Conservation (phyloP, 192 early-diverging fungal species). For the Umbelopsis sp. region DNA sequence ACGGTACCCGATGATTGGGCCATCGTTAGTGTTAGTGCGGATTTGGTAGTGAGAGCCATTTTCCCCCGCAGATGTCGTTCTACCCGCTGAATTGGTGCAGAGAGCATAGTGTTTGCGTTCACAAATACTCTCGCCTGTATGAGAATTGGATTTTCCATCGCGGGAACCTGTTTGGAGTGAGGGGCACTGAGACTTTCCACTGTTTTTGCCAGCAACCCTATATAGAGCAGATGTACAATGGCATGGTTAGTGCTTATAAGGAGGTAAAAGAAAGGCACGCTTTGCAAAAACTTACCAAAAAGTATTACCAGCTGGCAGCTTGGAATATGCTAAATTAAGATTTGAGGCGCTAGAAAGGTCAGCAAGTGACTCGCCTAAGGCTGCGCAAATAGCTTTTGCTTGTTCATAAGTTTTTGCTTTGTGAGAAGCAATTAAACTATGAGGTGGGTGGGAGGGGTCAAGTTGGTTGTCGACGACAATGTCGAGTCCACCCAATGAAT, state of each 20-base stretch:
- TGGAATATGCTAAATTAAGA: neutral
- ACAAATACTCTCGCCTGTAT: no score
- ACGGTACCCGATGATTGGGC: neutral
- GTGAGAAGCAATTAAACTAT: neutral
- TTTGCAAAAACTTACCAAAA: no score
- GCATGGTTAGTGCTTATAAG: no score
- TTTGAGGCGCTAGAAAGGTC: neutral
- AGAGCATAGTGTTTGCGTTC: slow-evolving; percentile 1
- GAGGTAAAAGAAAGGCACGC: no score
- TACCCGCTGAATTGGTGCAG: neutral
- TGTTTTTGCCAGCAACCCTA: no score
- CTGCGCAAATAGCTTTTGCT: neutral
- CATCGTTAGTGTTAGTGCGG: neutral
- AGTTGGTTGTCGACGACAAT: slow-evolving; percentile 2
- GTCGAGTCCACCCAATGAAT: neutral
- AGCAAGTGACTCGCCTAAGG: neutral
- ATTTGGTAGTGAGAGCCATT: neutral
- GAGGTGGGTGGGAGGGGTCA: neutral
- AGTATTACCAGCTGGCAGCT: no score
- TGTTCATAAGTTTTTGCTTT: neutral
- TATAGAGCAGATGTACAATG: no score
- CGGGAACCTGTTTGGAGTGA: no score
- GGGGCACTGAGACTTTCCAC: no score
- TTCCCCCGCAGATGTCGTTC: neutral
- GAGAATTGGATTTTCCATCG: no score